A percentile compares a stretch with the other conserved stretches of the same genome.
Conservation (phyloP, 495 filamentous ascomycete species). For the Aspergillus diversus region DNA sequence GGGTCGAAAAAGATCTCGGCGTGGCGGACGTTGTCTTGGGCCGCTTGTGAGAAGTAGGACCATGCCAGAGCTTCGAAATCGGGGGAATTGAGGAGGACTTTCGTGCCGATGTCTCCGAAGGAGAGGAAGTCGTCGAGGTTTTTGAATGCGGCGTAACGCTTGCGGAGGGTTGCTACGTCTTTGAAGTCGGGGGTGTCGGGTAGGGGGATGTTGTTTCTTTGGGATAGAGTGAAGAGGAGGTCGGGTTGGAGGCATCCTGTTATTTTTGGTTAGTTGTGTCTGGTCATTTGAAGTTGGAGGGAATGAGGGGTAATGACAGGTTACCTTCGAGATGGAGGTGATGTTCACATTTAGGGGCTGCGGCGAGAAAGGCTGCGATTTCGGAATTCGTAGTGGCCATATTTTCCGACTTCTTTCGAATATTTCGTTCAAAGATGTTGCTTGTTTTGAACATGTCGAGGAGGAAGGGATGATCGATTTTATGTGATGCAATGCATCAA, state of each 20-base stretch:
- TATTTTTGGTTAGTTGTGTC: background rate
- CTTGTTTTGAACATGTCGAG: background rate
- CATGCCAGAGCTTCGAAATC: background rate
- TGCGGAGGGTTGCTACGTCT: background rate
- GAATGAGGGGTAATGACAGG: background rate
- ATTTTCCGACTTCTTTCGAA: background rate
- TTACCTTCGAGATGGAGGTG: conserved; percentile 3
- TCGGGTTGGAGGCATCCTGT: background rate
- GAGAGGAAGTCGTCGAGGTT: background rate
- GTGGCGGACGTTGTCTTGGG: background rate
- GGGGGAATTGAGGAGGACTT: background rate
- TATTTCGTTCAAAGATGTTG: background rate
- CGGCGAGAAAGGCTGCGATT: background rate
- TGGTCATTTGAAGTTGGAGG: background rate
- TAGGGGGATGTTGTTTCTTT: background rate
- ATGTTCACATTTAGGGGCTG: background rate
- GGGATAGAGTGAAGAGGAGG: background rate
- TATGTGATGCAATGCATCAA: background rate
- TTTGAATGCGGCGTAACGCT: background rate
- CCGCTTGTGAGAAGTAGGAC: background rate
- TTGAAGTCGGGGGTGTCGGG: background rate
- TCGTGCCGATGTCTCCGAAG: background rate
- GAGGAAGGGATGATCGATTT: background rate
- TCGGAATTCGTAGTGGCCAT: background rate
- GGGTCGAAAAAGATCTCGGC: conserved; percentile 2